Base-by-base conservation (phyloP, 331 rosid genomes). In the Cucumis variabilis region DNA sequence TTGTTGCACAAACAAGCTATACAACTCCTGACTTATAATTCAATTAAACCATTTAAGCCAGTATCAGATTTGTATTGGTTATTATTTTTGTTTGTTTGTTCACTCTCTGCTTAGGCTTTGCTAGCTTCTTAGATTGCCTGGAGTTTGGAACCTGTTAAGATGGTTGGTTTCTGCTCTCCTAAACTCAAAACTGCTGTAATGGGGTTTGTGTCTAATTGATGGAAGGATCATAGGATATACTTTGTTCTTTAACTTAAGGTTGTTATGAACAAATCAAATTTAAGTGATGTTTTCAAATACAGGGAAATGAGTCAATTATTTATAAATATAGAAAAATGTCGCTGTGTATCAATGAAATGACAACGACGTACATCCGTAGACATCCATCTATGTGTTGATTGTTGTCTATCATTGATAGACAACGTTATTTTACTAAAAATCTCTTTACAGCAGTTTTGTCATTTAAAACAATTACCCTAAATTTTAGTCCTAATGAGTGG, bases 71-170 rank as follows among this genome's bases (percentile, higher is more conserved):
- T 30, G 17, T 76, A 76, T 48, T 75, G 27, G 83, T 78, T 51
- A 78, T 51, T 50, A 50, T 23, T 78, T 44, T 76, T 25, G 51
- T 48, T n/a, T n/a, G n/a, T n/a, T 51, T 27, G 15, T 37, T 30
- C 25, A 6, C 84, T 79, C 67, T 79, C 17, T 75, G 68, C 68
- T 16, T 80, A 53, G 84, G 5, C 67, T 53, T 28, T 5, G 27
- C 17, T 80, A 27, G 85, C 85, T 55, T 80, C 50, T 80, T 55
- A 53, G 69, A 53, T 55, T 28, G 19, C 24, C 68, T 77, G 33
- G 65, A 50, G 83, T 77, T 24, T 24, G 66, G n/a, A 46, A 23
- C 51, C 82, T 70, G 16, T 69, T 25, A 27, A 5, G 20, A 13
- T 37, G 79, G 27, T 37, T 73, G 79, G 25, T 73, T 73, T 73